phyloP scores from a whole-genome alignment of 257 asterid species.

The Solanum chiquidenum region DNA sequence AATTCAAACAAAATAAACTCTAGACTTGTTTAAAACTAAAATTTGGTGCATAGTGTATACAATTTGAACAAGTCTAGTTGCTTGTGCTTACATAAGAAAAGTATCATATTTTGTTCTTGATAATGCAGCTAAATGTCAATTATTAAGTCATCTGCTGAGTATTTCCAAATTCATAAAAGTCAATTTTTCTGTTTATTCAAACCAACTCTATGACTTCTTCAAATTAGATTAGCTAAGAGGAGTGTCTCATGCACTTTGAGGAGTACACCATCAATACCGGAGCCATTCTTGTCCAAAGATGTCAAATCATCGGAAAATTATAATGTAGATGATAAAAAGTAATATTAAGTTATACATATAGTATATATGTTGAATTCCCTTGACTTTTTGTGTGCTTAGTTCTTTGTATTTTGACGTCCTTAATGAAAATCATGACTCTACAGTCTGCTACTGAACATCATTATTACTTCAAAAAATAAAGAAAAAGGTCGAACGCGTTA shows the following conservation, averaged over 20 bases:
- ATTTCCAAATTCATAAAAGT: background rate
- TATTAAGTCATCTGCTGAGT: background rate
- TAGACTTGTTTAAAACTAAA: background rate
- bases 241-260: background rate
- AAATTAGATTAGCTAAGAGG: background rate
- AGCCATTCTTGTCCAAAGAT: background rate
- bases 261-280: background rate
- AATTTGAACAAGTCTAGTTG: background rate
- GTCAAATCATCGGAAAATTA: background rate
- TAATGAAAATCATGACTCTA: background rate
- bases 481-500: background rate
- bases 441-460: background rate
- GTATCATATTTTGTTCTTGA: background rate
- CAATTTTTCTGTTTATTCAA: background rate
- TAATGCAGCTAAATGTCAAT: background rate
- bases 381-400: background rate
- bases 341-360: background rate
- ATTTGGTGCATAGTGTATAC: background rate
- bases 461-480: background rate
- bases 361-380: accelerated
- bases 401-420: background rate
- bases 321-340: background rate
- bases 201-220: background rate
- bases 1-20: background rate
- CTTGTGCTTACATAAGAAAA: background rate